Percentiles rank a stretch among this genome's conserved stretches.
Conservation (phyloP, 345 rosid genomes). For the Dipteronia dyeriana region DNA sequence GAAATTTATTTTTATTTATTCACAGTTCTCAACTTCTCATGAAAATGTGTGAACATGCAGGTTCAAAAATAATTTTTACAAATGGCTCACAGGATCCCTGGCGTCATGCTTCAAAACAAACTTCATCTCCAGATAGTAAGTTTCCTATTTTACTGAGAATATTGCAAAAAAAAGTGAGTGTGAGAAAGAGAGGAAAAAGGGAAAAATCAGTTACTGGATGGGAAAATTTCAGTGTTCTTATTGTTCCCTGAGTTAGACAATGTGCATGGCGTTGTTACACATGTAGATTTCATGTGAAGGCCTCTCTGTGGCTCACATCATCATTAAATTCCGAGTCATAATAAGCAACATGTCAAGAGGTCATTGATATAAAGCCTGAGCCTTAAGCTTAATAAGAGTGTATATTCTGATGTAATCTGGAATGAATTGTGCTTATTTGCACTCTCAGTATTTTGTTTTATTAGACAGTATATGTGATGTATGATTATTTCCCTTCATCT, state of each 20-base stretch:
- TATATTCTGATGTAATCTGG: neutral
- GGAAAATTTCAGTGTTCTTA: neutral
- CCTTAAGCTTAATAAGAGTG: neutral
- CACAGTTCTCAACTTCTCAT: slow-evolving; percentile 1
- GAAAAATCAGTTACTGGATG: neutral
- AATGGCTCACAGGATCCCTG: slow-evolving; percentile 97
- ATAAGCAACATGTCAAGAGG: neutral
- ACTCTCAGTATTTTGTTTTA: neutral
- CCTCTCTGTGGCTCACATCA: neutral
- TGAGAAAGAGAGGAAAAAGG: neutral
- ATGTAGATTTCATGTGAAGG: neutral
- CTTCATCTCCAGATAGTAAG: slow-evolving; percentile 70
- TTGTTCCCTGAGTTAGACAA: neutral
- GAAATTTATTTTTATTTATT: neutral
- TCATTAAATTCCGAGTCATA: neutral
- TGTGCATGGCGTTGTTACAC: neutral
- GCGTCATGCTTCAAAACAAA: slow-evolving; percentile 90
- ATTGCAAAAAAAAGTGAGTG: neutral
- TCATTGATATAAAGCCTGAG: neutral
- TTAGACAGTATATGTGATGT: neutral
- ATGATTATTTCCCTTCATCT: neutral
- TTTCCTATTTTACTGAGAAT: slow-evolving; percentile 9
- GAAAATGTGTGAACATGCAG: slow-evolving; percentile 38
- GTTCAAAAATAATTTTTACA: slow-evolving; percentile 77
- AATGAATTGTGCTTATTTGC: neutral